Evolutionary conservation across 257 asterid species (phyloP).

Genomic region (Gentiana straminea): DNA sequence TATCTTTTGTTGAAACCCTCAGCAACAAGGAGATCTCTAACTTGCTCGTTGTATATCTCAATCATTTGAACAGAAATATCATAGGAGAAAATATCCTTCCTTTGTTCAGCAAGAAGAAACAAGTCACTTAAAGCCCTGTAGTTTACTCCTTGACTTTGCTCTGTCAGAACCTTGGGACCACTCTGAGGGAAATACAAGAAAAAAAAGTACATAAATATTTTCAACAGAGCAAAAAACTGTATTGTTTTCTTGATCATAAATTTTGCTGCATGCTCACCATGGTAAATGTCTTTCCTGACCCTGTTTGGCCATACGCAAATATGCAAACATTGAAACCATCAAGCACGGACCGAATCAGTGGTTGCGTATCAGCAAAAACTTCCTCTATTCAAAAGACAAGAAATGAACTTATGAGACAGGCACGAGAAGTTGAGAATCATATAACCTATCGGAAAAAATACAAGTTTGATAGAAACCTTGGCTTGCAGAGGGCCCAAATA

Average conservation of each 20-base stretch:
- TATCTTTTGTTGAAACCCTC: constrained; percentile 85
- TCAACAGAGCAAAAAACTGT: constrained; percentile 8
- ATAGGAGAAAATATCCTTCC: constrained; percentile 62
- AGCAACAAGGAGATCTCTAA: constrained; percentile 69
- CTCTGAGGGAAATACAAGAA: constrained; percentile 37
- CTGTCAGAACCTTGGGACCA: constrained; percentile 84
- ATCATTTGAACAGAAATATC: constrained; percentile 95
- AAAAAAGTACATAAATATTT: constrained; percentile 10
- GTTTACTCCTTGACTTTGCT: constrained; percentile 73
- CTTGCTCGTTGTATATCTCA: constrained; percentile 96
- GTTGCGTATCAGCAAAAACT: constrained; percentile 83
- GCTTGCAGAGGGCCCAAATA: constrained; percentile 74
- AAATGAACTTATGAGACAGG: constrained; percentile 9
- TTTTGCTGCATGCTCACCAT: constrained; percentile 43
- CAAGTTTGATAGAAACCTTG: constrained; percentile 50
- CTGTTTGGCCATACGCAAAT: constrained; percentile 98
- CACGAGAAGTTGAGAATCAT: neutral
- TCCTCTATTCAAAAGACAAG: constrained; percentile 47
- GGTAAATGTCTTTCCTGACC: constrained; percentile 94
- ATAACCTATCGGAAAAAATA: neutral
- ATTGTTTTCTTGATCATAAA: constrained; percentile 2
- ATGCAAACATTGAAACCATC: constrained; percentile 97
- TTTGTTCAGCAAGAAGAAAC: constrained; percentile 72
- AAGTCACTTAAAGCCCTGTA: constrained; percentile 83
- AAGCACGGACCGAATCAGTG: constrained; percentile 81